These are phyloP conservation scores for Dipodascus albidus DNA, from an alignment of 805 yeast species.

Conservation along the genomic window DNA sequence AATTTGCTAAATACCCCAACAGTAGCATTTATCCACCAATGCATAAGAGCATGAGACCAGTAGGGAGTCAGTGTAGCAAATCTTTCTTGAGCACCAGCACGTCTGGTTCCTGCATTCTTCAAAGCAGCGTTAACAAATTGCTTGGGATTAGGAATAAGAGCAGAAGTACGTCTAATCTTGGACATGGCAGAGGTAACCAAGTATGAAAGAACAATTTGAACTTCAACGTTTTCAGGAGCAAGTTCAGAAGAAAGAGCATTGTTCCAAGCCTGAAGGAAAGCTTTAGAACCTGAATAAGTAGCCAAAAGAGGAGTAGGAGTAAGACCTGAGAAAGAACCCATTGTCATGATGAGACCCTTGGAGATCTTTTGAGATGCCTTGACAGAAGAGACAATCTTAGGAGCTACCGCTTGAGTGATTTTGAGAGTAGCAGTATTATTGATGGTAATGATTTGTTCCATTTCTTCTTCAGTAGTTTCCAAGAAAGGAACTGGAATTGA, in stretches of 20 bases:
- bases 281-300: constrained; percentile 91
- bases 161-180: constrained; percentile 68
- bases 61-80: constrained; percentile 80
- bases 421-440: constrained; percentile 77
- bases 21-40: constrained; percentile 60
- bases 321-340: constrained; percentile 96
- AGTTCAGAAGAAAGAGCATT: constrained; percentile 81
- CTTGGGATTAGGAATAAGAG: constrained; percentile 71
- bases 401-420: constrained; percentile 71
- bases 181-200: constrained; percentile 94
- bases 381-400: constrained; percentile 49
- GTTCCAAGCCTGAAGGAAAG: constrained; percentile 91
- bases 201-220: constrained; percentile 74
- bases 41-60: constrained; percentile 90
- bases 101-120: constrained; percentile 59
- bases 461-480: constrained; percentile 66
- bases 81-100: constrained; percentile 83
- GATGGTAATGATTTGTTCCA: constrained; percentile 70
- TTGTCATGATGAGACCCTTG: constrained; percentile 69
- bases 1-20: constrained; percentile 71
- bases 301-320: constrained; percentile 89
- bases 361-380: constrained; percentile 24
- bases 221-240: constrained; percentile 59
- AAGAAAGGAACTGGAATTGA: constrained; percentile 88
- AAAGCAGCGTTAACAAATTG: constrained; percentile 67